Evolutionary conservation across 495 filamentous ascomycete species (phyloP), one percentile per base, ranked within the genome.

Genomic region (Hypoxylon lenormandii): DNA sequence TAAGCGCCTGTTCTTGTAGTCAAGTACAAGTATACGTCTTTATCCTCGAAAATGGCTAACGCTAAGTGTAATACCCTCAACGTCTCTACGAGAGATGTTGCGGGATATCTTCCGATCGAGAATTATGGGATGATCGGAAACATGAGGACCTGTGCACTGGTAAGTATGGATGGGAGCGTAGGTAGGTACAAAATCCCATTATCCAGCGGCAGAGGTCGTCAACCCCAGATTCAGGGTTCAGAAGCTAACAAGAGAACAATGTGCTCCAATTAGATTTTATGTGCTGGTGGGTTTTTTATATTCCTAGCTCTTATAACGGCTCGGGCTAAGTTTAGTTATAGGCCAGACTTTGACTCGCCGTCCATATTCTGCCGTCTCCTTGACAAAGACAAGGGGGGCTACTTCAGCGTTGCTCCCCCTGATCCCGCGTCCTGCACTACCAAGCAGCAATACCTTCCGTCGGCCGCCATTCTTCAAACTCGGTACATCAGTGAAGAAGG

Each of bases 41-140:
- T 37, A 7, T 33, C 30, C 6, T 33, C 30, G 6, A 61, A 15
- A 5, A 75, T 75, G 72, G 60, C 66, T 49, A 59, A 55, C 0
- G 38, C 60, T 16, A 70, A 68, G 50, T 73, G 70, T 26, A 69
- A 58, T 37, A 71, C 66, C 15, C 70, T 75, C 45, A 75, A 61
- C 42, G 60, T 72, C 43, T 75, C 73, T 47, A 70, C 70, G 19
- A 72, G 73, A 60, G 73, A 75, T 30, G 60, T 50, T 60, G 60
- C 62, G 11, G 79, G 80, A 10, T 90, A 90, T 66, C 84, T 85
- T 30, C 85, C 89, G 53, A 90, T 92, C 60, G 90, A 91, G 70
- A 83, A 91, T 72, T 92, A 92, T 81, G 90, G 90, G 28, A 79
- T 92, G 63, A 90, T 91, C 72, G 89, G 90, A 12, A 91, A 91